phyloP scores from a whole-genome alignment of 176 grass and related monocot genomes.

The Avena eriantha region DNA sequence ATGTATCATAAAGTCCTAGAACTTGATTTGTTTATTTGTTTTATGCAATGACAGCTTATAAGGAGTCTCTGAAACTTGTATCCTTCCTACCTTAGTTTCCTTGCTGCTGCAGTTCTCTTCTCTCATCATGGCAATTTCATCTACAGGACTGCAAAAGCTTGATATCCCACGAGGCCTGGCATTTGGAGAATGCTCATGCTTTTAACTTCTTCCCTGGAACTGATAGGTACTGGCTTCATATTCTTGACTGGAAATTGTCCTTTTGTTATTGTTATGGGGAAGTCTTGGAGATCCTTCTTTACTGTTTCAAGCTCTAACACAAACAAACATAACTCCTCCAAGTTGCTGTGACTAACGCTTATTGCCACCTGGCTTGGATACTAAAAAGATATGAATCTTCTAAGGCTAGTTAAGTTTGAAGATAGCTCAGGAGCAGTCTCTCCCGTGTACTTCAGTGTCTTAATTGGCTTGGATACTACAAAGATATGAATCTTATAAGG shows the following conservation, averaged over 20 bases:
- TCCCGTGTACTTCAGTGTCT: neutral
- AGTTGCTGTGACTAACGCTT: neutral
- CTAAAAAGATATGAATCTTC: conserved; percentile 26
- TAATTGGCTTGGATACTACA: conserved; percentile 19
- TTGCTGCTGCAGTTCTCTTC: conserved; percentile 27
- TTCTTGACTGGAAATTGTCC: conserved; percentile 7
- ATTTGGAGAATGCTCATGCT: conserved; percentile 93
- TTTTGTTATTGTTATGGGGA: neutral
- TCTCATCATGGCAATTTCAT: conserved; percentile 42
- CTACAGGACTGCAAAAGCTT: conserved; percentile 86
- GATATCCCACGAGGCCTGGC: conserved; percentile 77
- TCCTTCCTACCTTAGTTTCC: conserved; percentile 24
- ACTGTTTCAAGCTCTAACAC: conserved; percentile 4
- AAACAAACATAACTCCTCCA: neutral
- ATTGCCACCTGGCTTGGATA: conserved; percentile 1
- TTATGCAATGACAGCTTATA: neutral
- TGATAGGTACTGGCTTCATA: conserved; percentile 63
- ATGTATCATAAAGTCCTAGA: neutral
- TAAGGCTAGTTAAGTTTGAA: neutral
- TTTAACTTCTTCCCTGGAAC: conserved; percentile 99
- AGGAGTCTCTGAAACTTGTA: conserved; percentile 19
- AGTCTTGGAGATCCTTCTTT: conserved; percentile 10
- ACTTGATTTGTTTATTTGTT: conserved; percentile 25
- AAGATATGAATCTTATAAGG: conserved; percentile 18
- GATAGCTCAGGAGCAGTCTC: neutral